These are phyloP conservation scores for Ambrosiella xylebori DNA, from an alignment of 2,329 filamentous ascomycete species.

Conservation along the genomic window DNA sequence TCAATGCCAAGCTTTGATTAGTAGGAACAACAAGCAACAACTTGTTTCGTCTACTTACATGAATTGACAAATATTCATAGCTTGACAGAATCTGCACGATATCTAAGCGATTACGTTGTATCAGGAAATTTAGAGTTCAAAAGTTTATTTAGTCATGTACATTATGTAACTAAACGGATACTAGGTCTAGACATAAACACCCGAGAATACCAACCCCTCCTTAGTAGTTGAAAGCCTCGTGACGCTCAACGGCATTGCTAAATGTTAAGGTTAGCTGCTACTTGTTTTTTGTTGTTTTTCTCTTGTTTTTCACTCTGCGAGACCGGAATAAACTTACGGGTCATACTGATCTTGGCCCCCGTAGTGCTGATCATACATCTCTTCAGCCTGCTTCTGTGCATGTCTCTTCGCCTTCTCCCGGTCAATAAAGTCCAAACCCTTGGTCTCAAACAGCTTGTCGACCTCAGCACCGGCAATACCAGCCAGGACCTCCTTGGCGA, in stretches of 20 bases:
- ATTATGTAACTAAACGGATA: neutral
- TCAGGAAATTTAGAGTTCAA: neutral
- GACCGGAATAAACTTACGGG: constrained; percentile 28
- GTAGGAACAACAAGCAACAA: neutral
- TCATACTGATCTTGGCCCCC: constrained; percentile 34
- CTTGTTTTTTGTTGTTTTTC: neutral
- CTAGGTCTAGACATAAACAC: neutral
- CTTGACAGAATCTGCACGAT: neutral
- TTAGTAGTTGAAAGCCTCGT: constrained; percentile 11
- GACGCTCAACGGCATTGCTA: constrained; percentile 4
- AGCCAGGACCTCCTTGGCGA: constrained; percentile 62
- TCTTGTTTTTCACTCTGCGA: neutral
- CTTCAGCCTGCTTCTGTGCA: constrained; percentile 38
- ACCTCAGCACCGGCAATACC: constrained; percentile 58
- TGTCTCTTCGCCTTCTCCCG: constrained; percentile 40
- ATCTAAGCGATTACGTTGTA: neutral
- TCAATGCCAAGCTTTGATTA: neutral
- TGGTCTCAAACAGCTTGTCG: constrained; percentile 58
- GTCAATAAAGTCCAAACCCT: constrained; percentile 45
- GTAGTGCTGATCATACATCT: constrained; percentile 48
- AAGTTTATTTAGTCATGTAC: too few relatives aligned
- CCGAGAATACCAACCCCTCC: neutral
- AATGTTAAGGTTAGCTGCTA: neutral
- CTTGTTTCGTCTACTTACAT: neutral
- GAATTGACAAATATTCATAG: neutral